Percentiles rank a stretch among this genome's conserved stretches.
Evolutionary conservation across 306 rosid genomes (phyloP).

Genomic region (Hippophae gyantsensis): DNA sequence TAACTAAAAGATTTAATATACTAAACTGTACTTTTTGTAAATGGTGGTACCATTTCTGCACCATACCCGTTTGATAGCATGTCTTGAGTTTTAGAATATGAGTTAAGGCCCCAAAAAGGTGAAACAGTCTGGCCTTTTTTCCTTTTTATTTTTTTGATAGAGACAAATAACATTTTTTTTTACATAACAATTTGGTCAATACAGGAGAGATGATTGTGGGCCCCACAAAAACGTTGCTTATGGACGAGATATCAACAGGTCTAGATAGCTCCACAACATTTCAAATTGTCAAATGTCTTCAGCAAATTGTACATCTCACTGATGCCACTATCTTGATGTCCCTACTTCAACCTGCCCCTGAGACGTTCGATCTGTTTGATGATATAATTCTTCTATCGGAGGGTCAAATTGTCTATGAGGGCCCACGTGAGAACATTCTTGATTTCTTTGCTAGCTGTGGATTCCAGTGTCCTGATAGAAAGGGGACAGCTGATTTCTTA

Average conservation of each 20-base stretch:
- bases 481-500: conserved; percentile 87
- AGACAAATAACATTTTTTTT: too few relatives aligned
- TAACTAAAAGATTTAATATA: too few relatives aligned
- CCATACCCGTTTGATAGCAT: too few relatives aligned
- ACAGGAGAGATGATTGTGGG: conserved; percentile 93
- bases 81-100: too few relatives aligned
- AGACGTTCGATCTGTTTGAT: conserved; percentile 86
- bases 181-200: too few relatives aligned
- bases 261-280: conserved; percentile 89
- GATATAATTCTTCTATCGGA: conserved; percentile 66
- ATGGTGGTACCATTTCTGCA: too few relatives aligned
- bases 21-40: too few relatives aligned
- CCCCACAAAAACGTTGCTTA: conserved; percentile 68
- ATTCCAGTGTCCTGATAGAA: conserved; percentile 73
- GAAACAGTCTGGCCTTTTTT: too few relatives aligned
- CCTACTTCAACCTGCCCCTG: conserved; percentile 95
- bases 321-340: conserved; percentile 80
- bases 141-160: too few relatives aligned
- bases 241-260: conserved; percentile 98
- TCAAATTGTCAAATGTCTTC: conserved; percentile 82
- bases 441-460: conserved; percentile 70
- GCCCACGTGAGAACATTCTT: conserved; percentile 52
- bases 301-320: conserved; percentile 63
- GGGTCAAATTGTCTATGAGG: conserved; percentile 77
- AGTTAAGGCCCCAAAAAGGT: too few relatives aligned